These are phyloP conservation scores for Pseudocercospora fuligena DNA, from an alignment of 2,329 filamentous ascomycete genomes.

Conservation along the genomic window DNA sequence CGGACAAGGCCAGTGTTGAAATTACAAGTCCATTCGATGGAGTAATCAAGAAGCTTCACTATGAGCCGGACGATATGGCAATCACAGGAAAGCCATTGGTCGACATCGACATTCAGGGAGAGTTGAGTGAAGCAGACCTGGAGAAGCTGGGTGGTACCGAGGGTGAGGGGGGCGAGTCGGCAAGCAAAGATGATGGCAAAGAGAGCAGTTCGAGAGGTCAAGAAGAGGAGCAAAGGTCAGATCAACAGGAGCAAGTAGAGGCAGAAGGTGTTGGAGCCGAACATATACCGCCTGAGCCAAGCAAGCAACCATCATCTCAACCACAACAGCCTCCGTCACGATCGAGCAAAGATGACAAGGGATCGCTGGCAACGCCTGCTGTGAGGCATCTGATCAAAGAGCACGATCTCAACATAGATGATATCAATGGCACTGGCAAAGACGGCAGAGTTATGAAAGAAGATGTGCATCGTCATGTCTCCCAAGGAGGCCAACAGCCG, in stretches of 20 bases:
- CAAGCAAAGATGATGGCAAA: conserved; percentile 25
- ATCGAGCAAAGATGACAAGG: conserved; percentile 63
- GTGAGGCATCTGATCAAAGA: conserved; percentile 88
- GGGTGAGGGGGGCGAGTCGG: conserved; percentile 28
- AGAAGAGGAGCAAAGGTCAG: conserved; percentile 19
- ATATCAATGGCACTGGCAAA: conserved; percentile 83
- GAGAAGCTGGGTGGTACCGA: conserved; percentile 43
- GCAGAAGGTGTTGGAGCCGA: conserved; percentile 24
- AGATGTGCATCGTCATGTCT: conserved; percentile 67
- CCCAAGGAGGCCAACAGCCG: conserved; percentile 48
- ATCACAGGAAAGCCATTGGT: conserved; percentile 90
- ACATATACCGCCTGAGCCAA: conserved; percentile 15
- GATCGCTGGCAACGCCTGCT: conserved; percentile 84
- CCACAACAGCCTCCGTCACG: conserved; percentile 21
- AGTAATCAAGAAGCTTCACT: conserved; percentile 94
- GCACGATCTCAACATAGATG: conserved; percentile 74
- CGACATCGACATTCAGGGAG: conserved; percentile 90
- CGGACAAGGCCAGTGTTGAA: conserved; percentile 80
- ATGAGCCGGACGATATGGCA: conserved; percentile 94
- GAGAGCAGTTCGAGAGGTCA: conserved; percentile 13
- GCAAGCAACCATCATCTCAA: not conserved
- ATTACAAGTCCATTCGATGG: conserved; percentile 96
- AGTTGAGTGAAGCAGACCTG: conserved; percentile 67
- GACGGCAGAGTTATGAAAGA: conserved; percentile 92
- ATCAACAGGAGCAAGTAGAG: conserved; percentile 27